phyloP scores from a whole-genome alignment of 352 stramenopile species.

The Ochromonadaceae sp. region DNA sequence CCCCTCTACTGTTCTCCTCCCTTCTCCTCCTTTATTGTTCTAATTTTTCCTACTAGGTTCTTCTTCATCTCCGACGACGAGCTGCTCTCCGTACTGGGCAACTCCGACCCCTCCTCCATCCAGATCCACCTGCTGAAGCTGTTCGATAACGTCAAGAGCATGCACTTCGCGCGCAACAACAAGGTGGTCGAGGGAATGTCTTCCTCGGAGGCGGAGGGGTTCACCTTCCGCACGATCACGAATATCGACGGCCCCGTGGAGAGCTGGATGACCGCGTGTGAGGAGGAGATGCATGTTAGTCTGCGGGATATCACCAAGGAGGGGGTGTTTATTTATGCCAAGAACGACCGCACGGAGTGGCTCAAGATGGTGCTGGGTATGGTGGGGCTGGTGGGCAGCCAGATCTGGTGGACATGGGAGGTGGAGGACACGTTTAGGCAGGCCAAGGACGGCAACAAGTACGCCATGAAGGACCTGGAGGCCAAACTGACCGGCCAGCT shows the following conservation, averaged over 20 bases:
- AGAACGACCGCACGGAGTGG: constrained; percentile 60
- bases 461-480: constrained; percentile 79
- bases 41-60: constrained; percentile 73
- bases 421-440: constrained; percentile 76
- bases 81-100: constrained; percentile 84
- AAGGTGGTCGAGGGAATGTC: constrained; percentile 71
- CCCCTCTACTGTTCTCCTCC: no score
- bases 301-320: constrained; percentile 74
- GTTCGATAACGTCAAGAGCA: constrained; percentile 80
- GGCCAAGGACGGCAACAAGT: constrained; percentile 69
- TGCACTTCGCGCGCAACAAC: constrained; percentile 67
- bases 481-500: constrained; percentile 64
- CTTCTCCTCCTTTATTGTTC: no score
- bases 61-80: constrained; percentile 92
- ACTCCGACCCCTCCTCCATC: constrained; percentile 71
- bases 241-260: constrained; percentile 73
- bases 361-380: constrained; percentile 51
- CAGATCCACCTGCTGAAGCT: constrained; percentile 85
- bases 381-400: constrained; percentile 70
- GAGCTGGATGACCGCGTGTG: constrained; percentile 73
- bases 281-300: constrained; percentile 67
- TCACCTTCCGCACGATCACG: constrained; percentile 52
- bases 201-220: constrained; percentile 69
- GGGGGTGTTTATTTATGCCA: constrained; percentile 73
- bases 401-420: constrained; percentile 85